Base-by-base conservation (phyloP, 257 asterid species). In the Plantago major region DNA sequence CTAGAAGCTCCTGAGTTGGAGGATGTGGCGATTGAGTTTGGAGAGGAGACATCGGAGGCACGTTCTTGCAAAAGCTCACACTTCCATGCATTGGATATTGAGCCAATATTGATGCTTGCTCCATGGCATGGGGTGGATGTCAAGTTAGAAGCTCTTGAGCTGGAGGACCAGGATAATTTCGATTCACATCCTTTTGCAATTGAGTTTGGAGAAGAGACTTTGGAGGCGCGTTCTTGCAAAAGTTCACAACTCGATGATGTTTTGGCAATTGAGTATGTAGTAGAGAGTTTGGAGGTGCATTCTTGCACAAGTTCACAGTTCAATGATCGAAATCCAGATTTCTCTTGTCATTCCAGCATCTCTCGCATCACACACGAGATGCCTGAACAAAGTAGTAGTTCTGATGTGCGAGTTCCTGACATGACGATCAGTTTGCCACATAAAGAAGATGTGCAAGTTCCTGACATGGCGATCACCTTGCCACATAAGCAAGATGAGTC, bases 181-280 rank as follows among this genome's bases (percentile, higher is more conserved):
- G 79, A 60, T 62, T 76, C 62, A 44, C 66, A 82, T 70, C 66
- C 66, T 46, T 52, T 66, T 64, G 76, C 74, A 54, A 46, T 62
- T 61, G 71, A 58, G 62, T 60, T 45, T 38, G 71, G 59, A 52
- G 47, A 60, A 38, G 66, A 67, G 43, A 56, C 26, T 48, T 43
- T 49, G 16, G 74, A 33, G 40, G 40, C 40, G 3, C 6, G 40
- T 33, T 33, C 6, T 33, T 33, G 40, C 40, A 33, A 33, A 33
- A 5, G 40, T 33, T 33, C 40, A 33, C 40, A 33, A 5, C 6
- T 33, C 40, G 8, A 33, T 33, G 40, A 83, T 70, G 62, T 64
- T 42, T 52, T 66, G 66, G 76, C 74, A 57, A 46, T 62, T 63
- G 72, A 58, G 62, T 57, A 45, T 38, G 71, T 58, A 53, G 45